Percentiles rank a stretch among this genome's conserved stretches.
Evolutionary conservation across 1,139 yeast species (phyloP).

Genomic region (Blastobotrys proliferans): DNA sequence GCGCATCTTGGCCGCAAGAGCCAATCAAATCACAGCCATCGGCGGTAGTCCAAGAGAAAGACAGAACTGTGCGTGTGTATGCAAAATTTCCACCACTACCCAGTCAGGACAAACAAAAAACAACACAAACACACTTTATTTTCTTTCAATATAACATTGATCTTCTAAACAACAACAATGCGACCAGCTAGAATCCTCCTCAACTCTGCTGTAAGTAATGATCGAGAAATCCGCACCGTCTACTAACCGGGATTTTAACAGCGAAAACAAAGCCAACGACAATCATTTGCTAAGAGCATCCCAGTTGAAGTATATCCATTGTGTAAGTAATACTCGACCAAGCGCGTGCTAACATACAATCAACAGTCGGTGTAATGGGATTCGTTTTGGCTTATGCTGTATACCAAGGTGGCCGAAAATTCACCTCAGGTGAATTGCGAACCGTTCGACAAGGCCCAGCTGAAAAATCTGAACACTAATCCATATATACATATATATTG

Average conservation of each 20-base stretch:
- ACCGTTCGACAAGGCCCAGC: conserved; percentile 27
- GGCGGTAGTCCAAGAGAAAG: no score
- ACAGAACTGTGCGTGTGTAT: no score
- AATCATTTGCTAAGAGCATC: conserved; percentile 14
- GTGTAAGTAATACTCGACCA: conserved; percentile 21
- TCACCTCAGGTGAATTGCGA: conserved; percentile 28
- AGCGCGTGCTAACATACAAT: neutral
- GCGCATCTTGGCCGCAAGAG: no score
- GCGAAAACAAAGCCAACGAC: conserved; percentile 10
- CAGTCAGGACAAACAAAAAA: neutral
- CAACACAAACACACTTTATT: conserved; percentile 2
- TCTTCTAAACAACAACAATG: conserved; percentile 18
- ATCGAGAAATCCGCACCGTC: neutral
- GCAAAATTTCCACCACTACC: no score
- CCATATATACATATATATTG: neutral
- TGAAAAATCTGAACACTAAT: conserved; percentile 1
- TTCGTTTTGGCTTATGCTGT: conserved; percentile 28
- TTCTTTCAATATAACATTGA: neutral
- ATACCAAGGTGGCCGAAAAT: conserved; percentile 27
- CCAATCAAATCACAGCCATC: no score
- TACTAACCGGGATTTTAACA: conserved; percentile 1
- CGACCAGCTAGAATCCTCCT: conserved; percentile 26
- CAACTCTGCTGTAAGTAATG: conserved; percentile 29
- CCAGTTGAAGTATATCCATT: conserved; percentile 34
- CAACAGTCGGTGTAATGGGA: conserved; percentile 31